Percentiles rank a stretch among this genome's conserved stretches.
Evolutionary conservation across 2,329 filamentous ascomycete species (phyloP).

Genomic region (Fusarium heterosporum): DNA sequence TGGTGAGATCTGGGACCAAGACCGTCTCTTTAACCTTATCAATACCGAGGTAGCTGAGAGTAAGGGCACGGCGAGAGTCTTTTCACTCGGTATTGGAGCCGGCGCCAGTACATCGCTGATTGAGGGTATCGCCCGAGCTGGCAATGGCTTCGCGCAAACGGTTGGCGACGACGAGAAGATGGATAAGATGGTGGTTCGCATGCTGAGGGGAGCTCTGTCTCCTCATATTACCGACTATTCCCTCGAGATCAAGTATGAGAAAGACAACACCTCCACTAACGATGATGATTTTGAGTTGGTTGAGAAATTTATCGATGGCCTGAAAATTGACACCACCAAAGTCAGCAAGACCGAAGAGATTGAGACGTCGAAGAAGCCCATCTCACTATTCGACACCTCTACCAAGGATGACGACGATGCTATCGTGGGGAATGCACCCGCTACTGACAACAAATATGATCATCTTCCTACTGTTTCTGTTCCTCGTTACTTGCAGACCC

Average conservation of each 20-base stretch:
- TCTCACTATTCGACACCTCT: constrained; percentile 70
- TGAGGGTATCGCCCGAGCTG: constrained; percentile 65
- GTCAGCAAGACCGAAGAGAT: constrained; percentile 23
- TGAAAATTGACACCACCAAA: constrained; percentile 53
- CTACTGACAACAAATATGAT: constrained; percentile 54
- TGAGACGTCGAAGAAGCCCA: constrained; percentile 53
- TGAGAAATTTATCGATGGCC: constrained; percentile 65
- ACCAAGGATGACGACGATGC: constrained; percentile 57
- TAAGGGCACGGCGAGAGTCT: constrained; percentile 61
- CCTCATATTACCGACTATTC: constrained; percentile 74
- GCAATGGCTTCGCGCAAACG: constrained; percentile 70
- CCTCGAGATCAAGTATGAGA: constrained; percentile 70
- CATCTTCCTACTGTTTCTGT: constrained; percentile 63
- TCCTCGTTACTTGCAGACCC: constrained; percentile 73
- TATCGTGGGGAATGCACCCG: constrained; percentile 41
- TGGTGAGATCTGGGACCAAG: constrained; percentile 64
- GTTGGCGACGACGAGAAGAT: constrained; percentile 73
- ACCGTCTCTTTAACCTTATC: constrained; percentile 59
- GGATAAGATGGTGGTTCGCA: constrained; percentile 75
- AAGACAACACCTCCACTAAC: constrained; percentile 25
- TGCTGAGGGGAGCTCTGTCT: constrained; percentile 77
- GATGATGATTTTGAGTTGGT: constrained; percentile 72
- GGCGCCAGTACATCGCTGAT: constrained; percentile 64
- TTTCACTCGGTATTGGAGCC: constrained; percentile 66
- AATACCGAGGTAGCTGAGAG: constrained; percentile 55